Percentiles rank a stretch among this genome's conserved stretches.
Evolutionary conservation across 441 rosid species (phyloP).

Genomic region (Gossypium lobatum): DNA sequence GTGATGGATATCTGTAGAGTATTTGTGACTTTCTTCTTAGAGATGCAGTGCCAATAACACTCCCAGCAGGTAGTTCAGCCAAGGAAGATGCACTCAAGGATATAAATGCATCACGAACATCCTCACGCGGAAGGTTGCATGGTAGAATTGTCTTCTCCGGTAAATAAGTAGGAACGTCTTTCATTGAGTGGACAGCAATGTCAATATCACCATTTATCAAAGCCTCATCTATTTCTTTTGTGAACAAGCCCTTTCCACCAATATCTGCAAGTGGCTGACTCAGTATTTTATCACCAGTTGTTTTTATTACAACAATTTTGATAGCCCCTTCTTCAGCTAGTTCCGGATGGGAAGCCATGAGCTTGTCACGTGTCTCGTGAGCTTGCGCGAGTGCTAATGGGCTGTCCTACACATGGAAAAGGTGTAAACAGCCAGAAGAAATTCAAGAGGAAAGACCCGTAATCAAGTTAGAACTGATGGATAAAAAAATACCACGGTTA

Average conservation of each 20-base stretch:
- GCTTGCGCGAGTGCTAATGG: constrained; percentile 98
- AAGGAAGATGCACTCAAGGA: constrained; percentile 54
- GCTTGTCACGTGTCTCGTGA: constrained; percentile 76
- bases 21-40: constrained; percentile 92
- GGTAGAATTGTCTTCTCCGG: constrained; percentile 80
- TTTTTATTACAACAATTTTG: constrained; percentile 80
- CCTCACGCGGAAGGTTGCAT: constrained; percentile 88
- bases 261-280: constrained; percentile 95
- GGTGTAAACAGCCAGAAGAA: constrained; percentile 28
- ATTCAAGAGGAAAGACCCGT: neutral
- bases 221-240: constrained; percentile 94
- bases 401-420: constrained; percentile 48
- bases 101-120: constrained; percentile 92
- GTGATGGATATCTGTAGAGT: constrained; percentile 77
- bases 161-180: constrained; percentile 91
- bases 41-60: constrained; percentile 90
- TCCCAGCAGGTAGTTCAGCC: constrained; percentile 79
- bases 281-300: constrained; percentile 90
- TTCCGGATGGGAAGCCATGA: constrained; percentile 65
- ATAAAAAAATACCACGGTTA: neutral
- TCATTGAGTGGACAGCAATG: constrained; percentile 97
- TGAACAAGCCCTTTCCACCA: constrained; percentile 95
- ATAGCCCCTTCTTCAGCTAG: constrained; percentile 88
- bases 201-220: constrained; percentile 82
- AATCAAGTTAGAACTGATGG: neutral